phyloP scores from a whole-genome alignment of 495 filamentous ascomycete genomes.

The Evansstolkia leycettana region DNA sequence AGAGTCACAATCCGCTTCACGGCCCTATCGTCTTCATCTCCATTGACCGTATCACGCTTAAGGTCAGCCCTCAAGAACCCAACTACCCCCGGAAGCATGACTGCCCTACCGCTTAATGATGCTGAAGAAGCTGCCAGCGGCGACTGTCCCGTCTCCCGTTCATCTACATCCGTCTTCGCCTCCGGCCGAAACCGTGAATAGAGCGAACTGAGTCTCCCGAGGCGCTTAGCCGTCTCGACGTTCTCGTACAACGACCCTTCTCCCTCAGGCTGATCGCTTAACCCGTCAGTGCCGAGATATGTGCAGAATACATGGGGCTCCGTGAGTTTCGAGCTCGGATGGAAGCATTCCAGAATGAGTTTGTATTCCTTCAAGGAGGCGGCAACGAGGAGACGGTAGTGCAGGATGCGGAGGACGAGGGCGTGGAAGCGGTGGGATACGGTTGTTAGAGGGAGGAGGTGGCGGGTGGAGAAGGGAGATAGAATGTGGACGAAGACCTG shows the following conservation, averaged over 20 bases:
- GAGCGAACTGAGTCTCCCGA: conserved; percentile 27
- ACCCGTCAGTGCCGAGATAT: conserved; percentile 47
- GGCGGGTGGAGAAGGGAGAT: conserved; percentile 41
- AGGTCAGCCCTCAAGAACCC: conserved; percentile 13
- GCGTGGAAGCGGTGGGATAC: conserved; percentile 57
- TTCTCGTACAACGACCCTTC: conserved; percentile 28
- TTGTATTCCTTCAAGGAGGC: conserved; percentile 45
- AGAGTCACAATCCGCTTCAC: conserved; percentile 46
- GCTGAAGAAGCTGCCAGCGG: conserved; percentile 6
- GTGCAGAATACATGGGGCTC: conserved; percentile 59
- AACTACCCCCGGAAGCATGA: conserved; percentile 3
- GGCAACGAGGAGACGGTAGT: conserved; percentile 47
- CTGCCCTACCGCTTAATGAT: conserved; percentile 6
- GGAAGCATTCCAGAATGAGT: conserved; percentile 67
- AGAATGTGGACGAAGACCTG: conserved; percentile 61
- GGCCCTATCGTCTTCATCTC: conserved; percentile 5
- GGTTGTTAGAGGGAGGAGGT: conserved; percentile 46
- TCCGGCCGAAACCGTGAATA: conserved; percentile 53
- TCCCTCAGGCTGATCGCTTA: conserved; percentile 26
- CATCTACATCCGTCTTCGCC: conserved; percentile 22
- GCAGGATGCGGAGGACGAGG: conserved; percentile 53
- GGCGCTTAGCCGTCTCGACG: conserved; percentile 12
- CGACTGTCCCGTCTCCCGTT: conserved; percentile 14
- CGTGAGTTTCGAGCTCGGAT: conserved; percentile 54
- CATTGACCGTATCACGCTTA: too few relatives aligned